Base-by-base conservation (phyloP, 345 rosid genomes). In the Salix purpurea region DNA sequence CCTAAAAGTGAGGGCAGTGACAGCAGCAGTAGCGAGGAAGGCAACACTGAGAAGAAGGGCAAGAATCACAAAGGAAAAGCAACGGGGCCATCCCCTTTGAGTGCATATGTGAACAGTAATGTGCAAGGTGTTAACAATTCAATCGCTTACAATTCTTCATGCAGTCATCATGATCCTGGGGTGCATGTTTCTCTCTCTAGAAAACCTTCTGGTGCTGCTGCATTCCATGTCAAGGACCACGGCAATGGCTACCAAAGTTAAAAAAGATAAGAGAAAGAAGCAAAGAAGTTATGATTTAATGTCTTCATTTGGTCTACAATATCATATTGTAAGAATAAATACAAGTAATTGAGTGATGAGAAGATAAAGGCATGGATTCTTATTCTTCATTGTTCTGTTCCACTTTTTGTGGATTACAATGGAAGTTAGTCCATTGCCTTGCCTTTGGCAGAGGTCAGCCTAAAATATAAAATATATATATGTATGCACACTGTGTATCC, bases 101-200 rank as follows among this genome's bases (percentile, higher is more conserved):
- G 76, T 48, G 85, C 94, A 42, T 91, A 79, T 69, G 80, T 75
- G 90, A 95, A 95, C 76, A 93, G 98, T 82, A 93, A 95, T 32
- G 99, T 91, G 61, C 98, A 95, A 81, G 92, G 91, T 74, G 81
- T 93, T 75, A 95, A 93, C 83, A 95, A 90, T 84, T 95, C 99
- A 9, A 87, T 95, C 24, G 76, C 93, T 58, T 89, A 64, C 84
- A 84, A 91, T 30, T 87, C 97, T 67, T 77, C 90, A 2, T 89
- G 89, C 77, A 82, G 80, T 71, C 91, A 90, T 83, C 90, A 91
- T 58, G 93, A 93, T 78, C 97, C 99, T 30, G 97, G 99, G 2
- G 91, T 90, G 58, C 99, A 90, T 79, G 86, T 90, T 48, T 40
- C 86, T 36, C 78, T 91, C 64, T 78, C 81, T 7, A 72, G 87